Percentiles rank a stretch among this genome's conserved stretches.
phyloP scores from a whole-genome alignment of 1,284 basidiomycete genomes.

The Cutaneotrichosporon dermatis region DNA sequence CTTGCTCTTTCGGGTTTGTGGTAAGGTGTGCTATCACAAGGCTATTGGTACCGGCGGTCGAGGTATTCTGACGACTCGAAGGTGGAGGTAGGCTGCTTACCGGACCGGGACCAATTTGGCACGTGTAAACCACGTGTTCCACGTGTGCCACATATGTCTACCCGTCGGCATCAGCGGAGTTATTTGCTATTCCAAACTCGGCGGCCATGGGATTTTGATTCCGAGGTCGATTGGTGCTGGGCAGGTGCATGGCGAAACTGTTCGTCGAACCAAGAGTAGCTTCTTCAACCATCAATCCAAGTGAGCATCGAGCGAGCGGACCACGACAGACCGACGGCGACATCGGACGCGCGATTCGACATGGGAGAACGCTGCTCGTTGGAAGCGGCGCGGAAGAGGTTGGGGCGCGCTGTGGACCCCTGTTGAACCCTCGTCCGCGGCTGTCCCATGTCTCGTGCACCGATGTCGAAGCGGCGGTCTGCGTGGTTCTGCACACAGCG shows the following conservation, averaged over 20 bases:
- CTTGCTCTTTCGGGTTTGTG: neutral
- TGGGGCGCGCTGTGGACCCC: neutral
- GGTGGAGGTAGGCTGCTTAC: too few species aligned
- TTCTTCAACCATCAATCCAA: slow-evolving; percentile 3
- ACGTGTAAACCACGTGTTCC: too few species aligned
- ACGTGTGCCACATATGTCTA: too few species aligned
- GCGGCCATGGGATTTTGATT: too few species aligned
- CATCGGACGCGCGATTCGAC: neutral
- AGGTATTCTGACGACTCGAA: too few species aligned
- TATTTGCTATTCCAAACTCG: too few species aligned
- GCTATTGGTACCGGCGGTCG: too few species aligned
- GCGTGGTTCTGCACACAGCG: neutral
- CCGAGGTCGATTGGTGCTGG: too few species aligned
- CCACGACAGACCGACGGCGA: neutral
- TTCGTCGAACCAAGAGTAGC: neutral
- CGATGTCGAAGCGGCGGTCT: slow-evolving; percentile 29
- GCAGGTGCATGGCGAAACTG: neutral
- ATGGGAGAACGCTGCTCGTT: neutral
- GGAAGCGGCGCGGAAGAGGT: neutral
- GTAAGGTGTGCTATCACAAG: neutral
- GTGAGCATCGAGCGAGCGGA: neutral
- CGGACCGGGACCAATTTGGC: too few species aligned
- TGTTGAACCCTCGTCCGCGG: neutral
- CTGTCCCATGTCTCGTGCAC: slow-evolving; percentile 8
- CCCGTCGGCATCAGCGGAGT: too few species aligned